Base-by-base conservation (phyloP, 2,329 filamentous ascomycete species). In the Xylariales sp. region DNA sequence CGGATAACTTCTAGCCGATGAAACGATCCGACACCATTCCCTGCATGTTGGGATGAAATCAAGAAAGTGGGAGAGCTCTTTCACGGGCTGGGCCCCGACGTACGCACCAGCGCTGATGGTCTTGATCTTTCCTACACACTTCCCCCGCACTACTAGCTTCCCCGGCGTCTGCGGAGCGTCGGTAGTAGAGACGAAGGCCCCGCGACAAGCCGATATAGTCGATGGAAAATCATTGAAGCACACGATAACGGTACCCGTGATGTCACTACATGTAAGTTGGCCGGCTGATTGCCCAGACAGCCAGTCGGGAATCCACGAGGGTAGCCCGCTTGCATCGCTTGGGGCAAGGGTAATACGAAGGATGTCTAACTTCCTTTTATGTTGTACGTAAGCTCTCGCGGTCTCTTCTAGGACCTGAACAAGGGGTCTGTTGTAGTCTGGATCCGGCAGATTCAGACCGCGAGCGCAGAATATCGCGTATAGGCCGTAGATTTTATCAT, bases 231-330 rank as follows among this genome's bases (percentile, higher is more conserved):
- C 58, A 12, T n/a, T 28, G 8, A 52, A 61, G 23, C 58, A 53
- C 48, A 61, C 58, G 5, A 45, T 32, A 43, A 41, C 46, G 1
- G 48, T 61, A 23, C 58, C 57, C 16, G 58, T 61, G 8, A 45
- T 18, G 10, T 61, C 58, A 28, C 48, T 61, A 23, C 48, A 53
- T 2, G 18, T 41, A 8, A 61, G 34, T 39, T 52, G 23, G 6
- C 58, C 36, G 5, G 16, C 48, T 9, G 28, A 12, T 23, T 52
- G 18, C 14, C 58, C 46, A 32, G 48, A 41, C 14, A 54, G 41
- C 69, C 65, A 69, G 30, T 71, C 58, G 1, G 67, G 65, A 4
- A 70, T 61, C 65, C 66, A 72, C 0, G 70, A 72, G 5, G 66
- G 70, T 41, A 69, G 10, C 9, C 45, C 30, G 32, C 56, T 41